Evolutionary conservation across 345 rosid genomes (phyloP), one percentile per base, ranked within the genome.

Genomic region (Turritis glabra): DNA sequence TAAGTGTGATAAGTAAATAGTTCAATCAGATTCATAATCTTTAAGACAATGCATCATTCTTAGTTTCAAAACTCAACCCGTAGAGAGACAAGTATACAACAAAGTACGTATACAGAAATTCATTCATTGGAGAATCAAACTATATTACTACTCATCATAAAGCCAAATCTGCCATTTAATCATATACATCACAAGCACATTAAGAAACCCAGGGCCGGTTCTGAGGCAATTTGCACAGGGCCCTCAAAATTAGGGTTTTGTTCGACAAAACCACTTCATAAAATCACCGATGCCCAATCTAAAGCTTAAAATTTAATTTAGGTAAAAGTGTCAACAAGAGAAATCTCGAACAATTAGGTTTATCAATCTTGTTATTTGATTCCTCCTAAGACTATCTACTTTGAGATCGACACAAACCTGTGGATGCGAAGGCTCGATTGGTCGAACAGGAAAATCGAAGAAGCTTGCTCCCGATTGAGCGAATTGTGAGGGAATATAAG

Each of bases 371-470:
- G 17, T 23, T 0, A 12, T 33, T 18, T 25, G 67, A 50, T 48
- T 25, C n/a, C 14, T 55, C 17, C 6, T 0, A 22, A 29, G 4
- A 38, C 23, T 12, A 38, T 51, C 35, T 32, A 64, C 33, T 17
- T 37, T 1, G 73, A 51, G 50, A 21, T 56, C 44, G 32, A 70
- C 3, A 70, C 67, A 4, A 46, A 71, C 75, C 75, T 57, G 57
- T 23, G 17, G 73, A 15, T 23, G 18, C 17, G 55, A 43, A 29
- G 12, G 5, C 2, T 9, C 51, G 62, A 68, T 26, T 29, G 64
- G 22, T 56, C 47, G 2, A 5, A 40, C 8, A 53, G 29, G 65
- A 56, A 21, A 47, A 48, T 37, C 23, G 55, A 12, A 51, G 44
- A 68, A 50, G n/a, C 33, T 60, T 18, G 55, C 55, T 29, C 22